Base-by-base conservation (phyloP, 169 alveolate species). In the Theileria equi region DNA sequence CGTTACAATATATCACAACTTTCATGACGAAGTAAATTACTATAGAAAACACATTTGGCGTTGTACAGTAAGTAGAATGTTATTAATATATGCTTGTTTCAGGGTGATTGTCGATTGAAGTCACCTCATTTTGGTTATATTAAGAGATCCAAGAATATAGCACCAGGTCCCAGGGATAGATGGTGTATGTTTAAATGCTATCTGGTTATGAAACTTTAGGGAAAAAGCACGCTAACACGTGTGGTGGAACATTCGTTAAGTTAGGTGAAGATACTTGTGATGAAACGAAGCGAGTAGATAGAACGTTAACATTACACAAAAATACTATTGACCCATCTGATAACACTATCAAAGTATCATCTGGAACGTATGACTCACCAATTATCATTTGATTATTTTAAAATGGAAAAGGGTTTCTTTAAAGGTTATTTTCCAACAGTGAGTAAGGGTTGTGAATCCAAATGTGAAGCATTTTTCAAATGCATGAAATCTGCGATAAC, bases 51-150 rank as follows among this genome's bases (percentile, higher is more conserved):
- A 96, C 73, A 86, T 95, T 7, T 96, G 99, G 98, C 78, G 95
- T 41, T 96, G 99, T 61, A 80, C 94, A 68, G 93, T 86, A 28
- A 61, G 89, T 11, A 19, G 31, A 26, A 40, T 26, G 29, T 10
- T 17, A 26, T 35, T 5, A 60, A 40, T n/a, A 8, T 0, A 21
- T 26, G n/a, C n/a, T n/a, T 41, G 21, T 25, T 26, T 35, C 80
- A 92, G 94, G 99, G 99, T 5, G 74, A 63, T 23, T 96, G 99
- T 69, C 57, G 94, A 52, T 63, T 62, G 21, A 47, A 58, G 50
- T 88, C 97, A 31, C 99, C 99, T 17, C 91, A 71, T 71, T 96
- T 64, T 87, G 99, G 99, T 10, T 89, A 67, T 49, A 88, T 94
- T 16, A 89, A 89, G 25, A 85, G 98, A 55, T 84, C 97, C 2